Evolutionary conservation across 2,329 filamentous ascomycete species (phyloP).

Genomic region (Paraconiothyrium sp.): DNA sequence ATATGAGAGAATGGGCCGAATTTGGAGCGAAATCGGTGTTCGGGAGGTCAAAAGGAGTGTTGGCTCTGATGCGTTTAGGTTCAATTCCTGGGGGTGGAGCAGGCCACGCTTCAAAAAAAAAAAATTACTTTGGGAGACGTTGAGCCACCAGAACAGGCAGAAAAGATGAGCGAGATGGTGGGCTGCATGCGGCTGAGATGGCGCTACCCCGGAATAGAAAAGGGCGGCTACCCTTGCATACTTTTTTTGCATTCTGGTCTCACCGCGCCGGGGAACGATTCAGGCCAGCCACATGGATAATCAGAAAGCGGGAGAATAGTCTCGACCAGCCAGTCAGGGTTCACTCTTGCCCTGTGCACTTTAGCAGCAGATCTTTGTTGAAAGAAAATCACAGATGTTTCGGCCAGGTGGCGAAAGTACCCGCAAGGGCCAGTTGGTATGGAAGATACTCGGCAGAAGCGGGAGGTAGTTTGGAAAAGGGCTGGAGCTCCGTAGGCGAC

Average conservation of each 20-base stretch:
- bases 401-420: slow-evolving; percentile 27
- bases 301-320: background rate
- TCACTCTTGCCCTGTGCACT: slow-evolving; percentile 5
- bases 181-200: slow-evolving; percentile 15
- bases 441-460: slow-evolving; percentile 31
- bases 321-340: slow-evolving; percentile 4
- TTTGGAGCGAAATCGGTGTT: slow-evolving; percentile 6
- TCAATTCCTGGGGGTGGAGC: background rate
- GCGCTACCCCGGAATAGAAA: slow-evolving; percentile 23
- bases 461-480: slow-evolving; percentile 30
- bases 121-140: background rate
- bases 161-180: slow-evolving; percentile 5
- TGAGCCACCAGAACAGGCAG: slow-evolving; percentile 5
- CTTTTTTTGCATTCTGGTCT: slow-evolving; percentile 13
- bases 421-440: slow-evolving; percentile 21
- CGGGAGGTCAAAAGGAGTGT: background rate
- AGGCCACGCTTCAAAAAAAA: background rate
- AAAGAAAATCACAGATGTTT: slow-evolving; percentile 14
- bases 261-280: slow-evolving; percentile 21
- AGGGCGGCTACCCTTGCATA: slow-evolving; percentile 13
- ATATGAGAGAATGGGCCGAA: slow-evolving; percentile 15
- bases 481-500: slow-evolving; percentile 38
- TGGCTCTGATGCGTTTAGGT: background rate
- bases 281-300: background rate
- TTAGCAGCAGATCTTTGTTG: slow-evolving; percentile 13